Evolutionary conservation across 352 stramenopile species (phyloP), one percentile per base, ranked within the genome.

Genomic region (Phytophthora tentaculata): DNA sequence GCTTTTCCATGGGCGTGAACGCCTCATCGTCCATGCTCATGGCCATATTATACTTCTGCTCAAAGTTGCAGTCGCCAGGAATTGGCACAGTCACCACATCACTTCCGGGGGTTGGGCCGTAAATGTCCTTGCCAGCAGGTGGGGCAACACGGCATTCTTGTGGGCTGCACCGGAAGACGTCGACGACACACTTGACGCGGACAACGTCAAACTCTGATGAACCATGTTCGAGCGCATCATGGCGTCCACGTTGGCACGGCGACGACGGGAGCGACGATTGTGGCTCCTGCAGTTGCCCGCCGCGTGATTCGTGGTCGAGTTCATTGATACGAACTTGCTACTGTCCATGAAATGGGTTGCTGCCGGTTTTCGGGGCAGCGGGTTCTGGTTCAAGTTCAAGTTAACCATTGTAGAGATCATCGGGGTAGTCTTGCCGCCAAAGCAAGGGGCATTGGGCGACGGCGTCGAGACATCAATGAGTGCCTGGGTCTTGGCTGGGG

Each of bases 181-280:
- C 20, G 65, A 62, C 3, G 61, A 52, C 35, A 54, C 52, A 48
- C 76, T 79, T 41, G 82, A 71, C 29, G 66, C 74, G 50, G 78
- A 86, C 48, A 86, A 67, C 7, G 64, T 80, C 49, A 85, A 57
- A 41, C 77, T 80, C 39, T 88, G 66, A 43, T 56, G 74, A 45
- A 91, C 79, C 59, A 84, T 77, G 43, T 77, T 87, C n/a, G 83
- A 91, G 2, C 81, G 79, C 64, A 91, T 78, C 79, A 92, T 86
- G 37, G 80, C 79, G 70, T 91, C 81, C 17, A 91, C 78, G 54
- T 90, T 86, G n/a, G 81, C 71, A 12, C 82, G 79, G 3, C 80
- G 80, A 9, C 80, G 78, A 24, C 74, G 61, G n/a, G 66, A 70
- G 3, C 61, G 61, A 20, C 54, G 68, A 37, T 63, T 63, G 22